phyloP scores from a whole-genome alignment of 1,284 basidiomycete genomes.

The Boletus smithii region DNA sequence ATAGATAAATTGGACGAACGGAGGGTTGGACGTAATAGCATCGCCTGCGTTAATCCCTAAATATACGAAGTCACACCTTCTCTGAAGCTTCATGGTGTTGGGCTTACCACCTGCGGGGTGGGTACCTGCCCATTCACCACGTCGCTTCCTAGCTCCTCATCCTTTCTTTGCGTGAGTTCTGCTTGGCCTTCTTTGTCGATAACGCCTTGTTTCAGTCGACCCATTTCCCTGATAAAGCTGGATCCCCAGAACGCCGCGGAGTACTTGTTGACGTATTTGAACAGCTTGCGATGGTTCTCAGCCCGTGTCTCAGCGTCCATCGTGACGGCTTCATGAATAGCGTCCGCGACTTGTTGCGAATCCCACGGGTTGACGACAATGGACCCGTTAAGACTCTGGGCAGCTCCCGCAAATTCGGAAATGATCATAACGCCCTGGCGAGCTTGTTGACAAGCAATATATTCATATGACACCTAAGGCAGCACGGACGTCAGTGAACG shows the following conservation, averaged over 20 bases:
- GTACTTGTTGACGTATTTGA: slow-evolving; percentile 94
- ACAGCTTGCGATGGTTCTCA: slow-evolving; percentile 93
- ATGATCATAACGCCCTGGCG: slow-evolving; percentile 96
- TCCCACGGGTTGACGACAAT: slow-evolving; percentile 97
- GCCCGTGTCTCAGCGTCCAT: slow-evolving; percentile 79
- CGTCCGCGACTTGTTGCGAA: slow-evolving; percentile 92
- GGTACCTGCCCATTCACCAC: slow-evolving; percentile 31
- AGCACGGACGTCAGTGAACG: slow-evolving; percentile 14
- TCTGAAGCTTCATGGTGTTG: slow-evolving; percentile 30
- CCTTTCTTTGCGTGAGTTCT: slow-evolving; percentile 21
- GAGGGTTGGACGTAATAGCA: slow-evolving; percentile 23
- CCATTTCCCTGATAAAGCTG: slow-evolving; percentile 85
- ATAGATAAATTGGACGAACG: slow-evolving; percentile 31
- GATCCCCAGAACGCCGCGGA: slow-evolving; percentile 91
- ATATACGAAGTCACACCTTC: slow-evolving; percentile 34
- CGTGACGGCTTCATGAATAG: slow-evolving; percentile 91
- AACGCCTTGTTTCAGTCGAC: slow-evolving; percentile 47
- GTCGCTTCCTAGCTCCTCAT: slow-evolving; percentile 29
- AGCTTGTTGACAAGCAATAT: slow-evolving; percentile 92
- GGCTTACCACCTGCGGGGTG: slow-evolving; percentile 37
- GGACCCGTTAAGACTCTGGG: slow-evolving; percentile 91
- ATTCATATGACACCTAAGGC: slow-evolving; percentile 94
- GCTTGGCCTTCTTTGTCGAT: slow-evolving; percentile 40
- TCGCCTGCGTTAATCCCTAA: slow-evolving; percentile 25
- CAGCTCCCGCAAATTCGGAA: slow-evolving; percentile 97